These are phyloP conservation scores for Pseudoturritis turrita DNA, from an alignment of 345 rosid species.

Conservation along the genomic window DNA sequence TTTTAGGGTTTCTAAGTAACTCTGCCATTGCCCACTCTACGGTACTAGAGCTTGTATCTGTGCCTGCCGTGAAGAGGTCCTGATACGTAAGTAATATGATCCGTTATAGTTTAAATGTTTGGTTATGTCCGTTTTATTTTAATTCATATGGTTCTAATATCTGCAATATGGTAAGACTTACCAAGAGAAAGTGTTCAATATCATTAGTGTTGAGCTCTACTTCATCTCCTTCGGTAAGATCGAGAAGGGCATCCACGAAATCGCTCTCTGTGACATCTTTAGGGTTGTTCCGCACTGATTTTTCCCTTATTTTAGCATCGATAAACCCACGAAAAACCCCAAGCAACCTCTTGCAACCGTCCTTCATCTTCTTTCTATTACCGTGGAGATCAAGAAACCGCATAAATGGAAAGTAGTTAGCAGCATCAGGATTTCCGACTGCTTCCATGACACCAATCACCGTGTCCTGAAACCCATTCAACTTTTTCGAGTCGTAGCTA, in stretches of 20 bases:
- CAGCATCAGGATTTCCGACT: constrained; percentile 36
- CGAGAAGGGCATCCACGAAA: constrained; percentile 1
- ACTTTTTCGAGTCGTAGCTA: constrained; percentile 6
- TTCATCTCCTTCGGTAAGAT: constrained; percentile 18
- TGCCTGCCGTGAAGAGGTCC: constrained; percentile 19
- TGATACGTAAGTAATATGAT: neutral
- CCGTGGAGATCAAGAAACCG: constrained; percentile 2
- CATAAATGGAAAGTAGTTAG: constrained; percentile 18
- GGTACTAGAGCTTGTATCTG: constrained; percentile 29
- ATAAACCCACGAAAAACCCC: constrained; percentile 5
- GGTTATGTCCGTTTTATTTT: neutral
- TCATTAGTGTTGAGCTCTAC: neutral
- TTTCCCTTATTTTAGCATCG: constrained; percentile 6
- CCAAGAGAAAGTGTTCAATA: constrained; percentile 28
- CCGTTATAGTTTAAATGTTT: neutral
- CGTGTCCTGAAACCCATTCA: constrained; percentile 3
- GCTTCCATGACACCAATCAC: constrained; percentile 10
- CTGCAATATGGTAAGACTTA: constrained; percentile 8
- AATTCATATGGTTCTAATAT: neutral
- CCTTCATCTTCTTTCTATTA: constrained; percentile 1
- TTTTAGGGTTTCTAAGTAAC: constrained; percentile 45
- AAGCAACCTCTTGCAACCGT: neutral
- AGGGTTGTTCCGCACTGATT: neutral
- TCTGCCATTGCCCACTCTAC: constrained; percentile 87
- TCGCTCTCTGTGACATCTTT: constrained; percentile 19